Evolutionary conservation across 2,329 filamentous ascomycete species (phyloP).

Genomic region (Aaosphaeria pasadenensis): DNA sequence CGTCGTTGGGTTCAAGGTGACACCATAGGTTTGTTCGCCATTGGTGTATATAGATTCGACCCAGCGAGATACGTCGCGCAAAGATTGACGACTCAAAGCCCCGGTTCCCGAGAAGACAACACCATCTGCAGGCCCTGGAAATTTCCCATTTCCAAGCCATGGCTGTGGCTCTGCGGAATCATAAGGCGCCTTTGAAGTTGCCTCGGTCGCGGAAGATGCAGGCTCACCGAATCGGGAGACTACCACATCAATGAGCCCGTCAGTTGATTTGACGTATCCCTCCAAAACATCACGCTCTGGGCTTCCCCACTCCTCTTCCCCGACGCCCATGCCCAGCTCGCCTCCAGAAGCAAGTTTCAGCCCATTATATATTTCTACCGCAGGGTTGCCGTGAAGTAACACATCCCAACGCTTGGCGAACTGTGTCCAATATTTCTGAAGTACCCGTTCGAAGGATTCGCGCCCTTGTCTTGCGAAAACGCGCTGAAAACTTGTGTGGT

Average conservation of each 20-base stretch:
- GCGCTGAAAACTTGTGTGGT: constrained; percentile 75
- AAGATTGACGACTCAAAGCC: constrained; percentile 65
- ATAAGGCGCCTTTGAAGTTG: constrained; percentile 17
- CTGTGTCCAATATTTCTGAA: constrained; percentile 78
- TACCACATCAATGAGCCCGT: constrained; percentile 82
- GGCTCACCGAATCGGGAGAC: constrained; percentile 79
- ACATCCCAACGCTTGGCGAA: constrained; percentile 76
- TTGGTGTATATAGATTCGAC: constrained; percentile 83
- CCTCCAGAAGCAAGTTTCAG: constrained; percentile 87
- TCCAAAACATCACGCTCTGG: constrained; percentile 91
- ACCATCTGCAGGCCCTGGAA: constrained; percentile 72
- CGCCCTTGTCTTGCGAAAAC: constrained; percentile 66
- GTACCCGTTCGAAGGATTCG: constrained; percentile 65
- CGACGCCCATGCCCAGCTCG: constrained; percentile 89
- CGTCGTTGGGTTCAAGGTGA: constrained; percentile 73
- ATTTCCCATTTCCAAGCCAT: constrained; percentile 73
- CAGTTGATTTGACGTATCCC: constrained; percentile 74
- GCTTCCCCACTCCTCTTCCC: constrained; percentile 92
- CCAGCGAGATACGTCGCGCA: constrained; percentile 77
- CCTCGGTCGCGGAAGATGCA: constrained; percentile 25
- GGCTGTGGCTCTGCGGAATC: constrained; percentile 30
- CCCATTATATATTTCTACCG: constrained; percentile 72
- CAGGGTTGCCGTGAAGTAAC: constrained; percentile 84
- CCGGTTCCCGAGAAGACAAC: constrained; percentile 82
- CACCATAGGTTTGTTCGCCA: constrained; percentile 80